These are phyloP conservation scores for Naganishia sp. DNA, from an alignment of 1,284 basidiomycete species.

Conservation along the genomic window DNA sequence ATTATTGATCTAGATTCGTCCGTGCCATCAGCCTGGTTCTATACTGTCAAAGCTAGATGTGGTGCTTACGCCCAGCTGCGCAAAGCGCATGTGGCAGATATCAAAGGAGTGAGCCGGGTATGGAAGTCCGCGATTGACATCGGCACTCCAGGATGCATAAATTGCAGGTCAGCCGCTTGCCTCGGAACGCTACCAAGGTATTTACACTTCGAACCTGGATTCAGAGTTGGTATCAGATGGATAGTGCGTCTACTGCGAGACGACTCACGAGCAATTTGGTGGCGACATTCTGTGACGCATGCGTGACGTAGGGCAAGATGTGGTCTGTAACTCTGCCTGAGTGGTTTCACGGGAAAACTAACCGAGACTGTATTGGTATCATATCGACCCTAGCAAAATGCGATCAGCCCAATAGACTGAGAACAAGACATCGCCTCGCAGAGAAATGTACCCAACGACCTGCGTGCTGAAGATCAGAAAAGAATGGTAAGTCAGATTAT, in stretches of 20 bases:
- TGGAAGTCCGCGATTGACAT: constrained; percentile 22
- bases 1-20: background rate
- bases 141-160: background rate
- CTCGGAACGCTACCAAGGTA: background rate
- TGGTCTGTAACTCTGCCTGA: background rate
- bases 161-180: no score
- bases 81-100: constrained; percentile 13
- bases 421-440: no score
- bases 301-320: background rate
- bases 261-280: constrained; percentile 19
- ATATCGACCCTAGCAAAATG: background rate
- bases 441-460: background rate
- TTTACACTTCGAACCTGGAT: constrained; percentile 18
- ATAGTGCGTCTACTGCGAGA: no score
- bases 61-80: constrained; percentile 7
- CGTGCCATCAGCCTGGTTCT: background rate
- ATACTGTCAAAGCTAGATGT: no score
- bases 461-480: background rate
- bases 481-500: background rate
- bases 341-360: background rate
- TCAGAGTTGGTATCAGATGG: no score
- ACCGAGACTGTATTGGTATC: constrained; percentile 18
- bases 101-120: constrained; percentile 27
- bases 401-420: no score
- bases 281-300: background rate